A percentile compares a stretch with the other conserved stretches of the same genome.
Evolutionary conservation across 305 asterid genomes (phyloP).

Genomic region (Nicotiana rustica): DNA sequence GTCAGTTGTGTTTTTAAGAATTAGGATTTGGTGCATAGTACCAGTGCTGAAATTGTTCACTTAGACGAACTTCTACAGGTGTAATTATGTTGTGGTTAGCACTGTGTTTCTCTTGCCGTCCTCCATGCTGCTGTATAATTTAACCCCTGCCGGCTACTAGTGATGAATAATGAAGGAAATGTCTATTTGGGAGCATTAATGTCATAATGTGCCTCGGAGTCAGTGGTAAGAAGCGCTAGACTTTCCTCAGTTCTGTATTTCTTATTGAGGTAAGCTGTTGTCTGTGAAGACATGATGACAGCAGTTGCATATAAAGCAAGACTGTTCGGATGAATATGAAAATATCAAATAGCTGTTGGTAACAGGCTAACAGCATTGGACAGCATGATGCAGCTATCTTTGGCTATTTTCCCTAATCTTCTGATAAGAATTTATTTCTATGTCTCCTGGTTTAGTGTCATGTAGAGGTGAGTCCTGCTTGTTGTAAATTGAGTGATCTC

Average conservation of each 20-base stretch:
- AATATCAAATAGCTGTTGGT: neutral
- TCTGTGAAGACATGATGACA: neutral
- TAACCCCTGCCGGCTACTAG: conserved; percentile 33
- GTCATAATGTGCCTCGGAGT: neutral
- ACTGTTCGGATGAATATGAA: neutral
- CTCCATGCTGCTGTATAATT: conserved; percentile 22
- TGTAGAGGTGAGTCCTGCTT: conserved; percentile 19
- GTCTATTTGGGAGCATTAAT: conserved; percentile 42
- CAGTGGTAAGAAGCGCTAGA: conserved; percentile 26
- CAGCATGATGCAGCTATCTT: neutral
- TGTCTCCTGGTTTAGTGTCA: neutral
- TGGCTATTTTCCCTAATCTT: neutral
- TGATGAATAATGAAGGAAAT: conserved; percentile 42
- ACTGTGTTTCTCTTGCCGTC: conserved; percentile 7
- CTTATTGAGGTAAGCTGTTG: neutral
- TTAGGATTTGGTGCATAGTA: conserved; percentile 33
- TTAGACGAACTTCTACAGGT: conserved; percentile 34
- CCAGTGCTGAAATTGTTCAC: conserved; percentile 32
- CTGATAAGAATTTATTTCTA: conserved; percentile 28
- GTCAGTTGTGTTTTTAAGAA: conserved; percentile 23
- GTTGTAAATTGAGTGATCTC: conserved; percentile 31
- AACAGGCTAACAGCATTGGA: conserved; percentile 2
- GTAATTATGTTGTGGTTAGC: conserved; percentile 41
- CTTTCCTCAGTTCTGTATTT: neutral
- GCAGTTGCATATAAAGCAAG: neutral